Evolutionary conservation across 805 yeast genomes (phyloP), one percentile per base, ranked within the genome.

Genomic region (Yarrowia porcina): DNA sequence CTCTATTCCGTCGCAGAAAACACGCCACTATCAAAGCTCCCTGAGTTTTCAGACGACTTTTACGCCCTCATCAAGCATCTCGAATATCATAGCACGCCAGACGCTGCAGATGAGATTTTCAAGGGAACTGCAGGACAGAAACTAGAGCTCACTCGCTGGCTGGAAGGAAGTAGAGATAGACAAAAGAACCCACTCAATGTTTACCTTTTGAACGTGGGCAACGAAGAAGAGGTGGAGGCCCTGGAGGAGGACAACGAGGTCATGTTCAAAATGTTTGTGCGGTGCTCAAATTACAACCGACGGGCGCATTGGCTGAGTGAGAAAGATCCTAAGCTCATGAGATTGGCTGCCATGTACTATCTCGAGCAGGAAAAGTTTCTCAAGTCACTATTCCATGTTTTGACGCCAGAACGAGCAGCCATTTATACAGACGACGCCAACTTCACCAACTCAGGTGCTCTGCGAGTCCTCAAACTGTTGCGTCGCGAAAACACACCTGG

Each of bases 1-100:
- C 18, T 45, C 11, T 45, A 45, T 20, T 45, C 52, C 8, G 52
- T 45, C 27, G 52, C 52, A 6, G 52, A 45, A 18, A 45, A 30
- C 52, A 45, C 52, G 17, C 52, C 52, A 4, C 52, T 45, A 1
- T 45, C 52, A 12, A 28, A 30, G 36, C 36, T 45, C 3, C 52
- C 52, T 23, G 52, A 45, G 52, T 45, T 45, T 45, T 45, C 52
- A 17, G 52, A 45, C 52, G 52, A 45, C 27, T 45, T 45, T 30
- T 45, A 45, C 27, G 36, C 52, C 25, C 52, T 45, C 18, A 20
- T 28, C 52, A 45, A 45, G 36, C 25, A 45, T 28, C 36, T 45
- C 23, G 52, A 45, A 27, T 25, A n/a, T 36, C 52, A 45, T 6
- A 12, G 36, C 17, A 30, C 36, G n/a, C 25, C 30, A 9, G 52